Percentiles rank a stretch among this genome's conserved stretches.
Conservation (phyloP, 768 basidiomycete genomes). For the Trametes elegans region DNA sequence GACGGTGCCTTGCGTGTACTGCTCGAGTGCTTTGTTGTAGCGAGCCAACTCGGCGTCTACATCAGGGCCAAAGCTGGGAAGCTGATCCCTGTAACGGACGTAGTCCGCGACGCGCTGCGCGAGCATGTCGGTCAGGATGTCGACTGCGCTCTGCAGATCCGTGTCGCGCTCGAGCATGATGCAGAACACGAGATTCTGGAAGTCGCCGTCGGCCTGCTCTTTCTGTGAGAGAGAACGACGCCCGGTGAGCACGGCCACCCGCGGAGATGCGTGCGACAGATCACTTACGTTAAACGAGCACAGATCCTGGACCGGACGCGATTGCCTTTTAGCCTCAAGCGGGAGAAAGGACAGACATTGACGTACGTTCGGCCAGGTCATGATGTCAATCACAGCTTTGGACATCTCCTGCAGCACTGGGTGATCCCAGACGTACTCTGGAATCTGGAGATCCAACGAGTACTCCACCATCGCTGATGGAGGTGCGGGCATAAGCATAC, state of each 20-base stretch:
- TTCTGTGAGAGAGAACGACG: conserved; percentile 27
- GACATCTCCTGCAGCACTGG: conserved; percentile 37
- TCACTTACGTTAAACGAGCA: conserved; percentile 16
- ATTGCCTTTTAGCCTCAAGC: conserved; percentile 31
- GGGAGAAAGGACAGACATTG: neutral
- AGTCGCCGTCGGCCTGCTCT: conserved; percentile 39
- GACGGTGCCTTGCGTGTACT: conserved; percentile 39
- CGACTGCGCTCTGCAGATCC: conserved; percentile 35
- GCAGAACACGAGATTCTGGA: conserved; percentile 40
- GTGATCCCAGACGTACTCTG: conserved; percentile 35
- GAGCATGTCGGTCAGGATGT: conserved; percentile 38
- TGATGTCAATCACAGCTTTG: conserved; percentile 39
- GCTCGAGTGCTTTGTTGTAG: conserved; percentile 36
- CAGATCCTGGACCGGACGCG: conserved; percentile 27
- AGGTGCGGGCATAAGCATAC: too few species aligned
- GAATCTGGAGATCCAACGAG: conserved; percentile 37
- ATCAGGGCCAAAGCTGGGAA: conserved; percentile 36
- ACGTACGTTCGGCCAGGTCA: conserved; percentile 43
- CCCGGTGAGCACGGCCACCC: neutral
- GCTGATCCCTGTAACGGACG: conserved; percentile 28
- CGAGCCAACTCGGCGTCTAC: conserved; percentile 34
- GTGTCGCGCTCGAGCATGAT: conserved; percentile 36
- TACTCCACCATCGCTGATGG: conserved; percentile 36
- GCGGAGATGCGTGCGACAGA: conserved; percentile 5
- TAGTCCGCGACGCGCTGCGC: conserved; percentile 35